phyloP scores from a whole-genome alignment of 2,329 filamentous ascomycete species.

The Ceratocystis cacaofunesta region DNA sequence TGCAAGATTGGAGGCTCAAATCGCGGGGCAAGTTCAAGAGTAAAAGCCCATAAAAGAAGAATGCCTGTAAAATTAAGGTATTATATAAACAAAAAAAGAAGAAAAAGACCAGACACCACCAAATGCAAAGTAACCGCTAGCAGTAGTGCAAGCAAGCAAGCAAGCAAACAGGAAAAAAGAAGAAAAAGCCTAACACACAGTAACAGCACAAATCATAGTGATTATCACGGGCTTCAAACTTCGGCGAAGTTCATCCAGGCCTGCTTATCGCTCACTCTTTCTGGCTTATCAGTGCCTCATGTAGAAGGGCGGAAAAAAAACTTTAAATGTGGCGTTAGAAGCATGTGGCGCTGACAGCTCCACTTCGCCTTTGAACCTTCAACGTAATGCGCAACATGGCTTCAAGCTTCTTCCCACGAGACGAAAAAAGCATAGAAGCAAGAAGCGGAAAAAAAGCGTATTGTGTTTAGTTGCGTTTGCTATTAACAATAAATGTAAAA shows the following conservation, averaged over 20 bases:
- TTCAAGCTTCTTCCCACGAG: background rate
- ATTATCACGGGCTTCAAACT: background rate
- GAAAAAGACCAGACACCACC: background rate
- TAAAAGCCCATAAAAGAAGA: background rate
- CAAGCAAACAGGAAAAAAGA: no score
- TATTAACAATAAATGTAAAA: no score
- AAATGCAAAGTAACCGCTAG: background rate
- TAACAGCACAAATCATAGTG: background rate
- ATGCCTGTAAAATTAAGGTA: background rate
- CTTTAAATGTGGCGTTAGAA: background rate
- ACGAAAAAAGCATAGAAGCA: background rate
- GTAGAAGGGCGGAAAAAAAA: background rate
- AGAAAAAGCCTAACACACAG: background rate
- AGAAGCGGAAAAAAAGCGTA: no score
- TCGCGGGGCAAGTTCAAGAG: background rate
- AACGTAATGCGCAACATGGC: background rate
- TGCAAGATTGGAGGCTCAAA: background rate
- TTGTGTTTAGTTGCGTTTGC: no score
- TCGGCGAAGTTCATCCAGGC: background rate
- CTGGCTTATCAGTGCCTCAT: background rate
- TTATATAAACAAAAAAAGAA: background rate
- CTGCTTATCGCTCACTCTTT: background rate
- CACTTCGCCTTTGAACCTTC: background rate
- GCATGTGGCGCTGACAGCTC: background rate
- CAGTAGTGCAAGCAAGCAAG: background rate